These are phyloP conservation scores for Citrus cavaleriei DNA, from an alignment of 345 rosid species.

Conservation along the genomic window DNA sequence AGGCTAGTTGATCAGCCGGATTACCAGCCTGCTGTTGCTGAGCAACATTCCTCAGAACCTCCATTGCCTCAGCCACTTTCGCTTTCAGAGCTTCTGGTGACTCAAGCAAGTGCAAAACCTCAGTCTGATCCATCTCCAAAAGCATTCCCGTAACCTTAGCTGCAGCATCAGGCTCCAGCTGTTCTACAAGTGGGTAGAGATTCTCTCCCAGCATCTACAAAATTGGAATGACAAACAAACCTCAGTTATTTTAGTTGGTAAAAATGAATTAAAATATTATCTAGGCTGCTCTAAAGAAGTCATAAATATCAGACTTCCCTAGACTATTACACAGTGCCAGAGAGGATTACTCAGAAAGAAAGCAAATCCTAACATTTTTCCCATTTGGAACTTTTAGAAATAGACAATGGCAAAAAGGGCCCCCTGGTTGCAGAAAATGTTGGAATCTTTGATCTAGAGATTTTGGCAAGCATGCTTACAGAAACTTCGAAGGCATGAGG, in stretches of 20 bases:
- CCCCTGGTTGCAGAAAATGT: not conserved
- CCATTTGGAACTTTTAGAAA: not conserved
- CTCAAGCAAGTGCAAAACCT: conserved; percentile 89
- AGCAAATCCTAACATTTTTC: not conserved
- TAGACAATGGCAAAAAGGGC: not conserved
- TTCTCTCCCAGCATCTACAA: conserved; percentile 90
- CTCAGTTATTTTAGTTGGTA: not conserved
- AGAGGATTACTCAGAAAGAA: not conserved
- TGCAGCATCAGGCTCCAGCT: conserved; percentile 81
- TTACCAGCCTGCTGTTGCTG: conserved; percentile 64
- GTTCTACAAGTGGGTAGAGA: conserved; percentile 91
- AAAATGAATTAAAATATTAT: not conserved
- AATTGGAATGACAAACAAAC: not conserved
- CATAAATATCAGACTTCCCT: not conserved
- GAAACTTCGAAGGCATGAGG: not conserved
- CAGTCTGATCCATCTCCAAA: conserved; percentile 95
- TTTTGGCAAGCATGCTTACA: not conserved
- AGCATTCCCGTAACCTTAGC: conserved; percentile 98
- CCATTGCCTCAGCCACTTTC: conserved; percentile 95
- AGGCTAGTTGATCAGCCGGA: conserved; percentile 64
- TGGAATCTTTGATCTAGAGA: not conserved
- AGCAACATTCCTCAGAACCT: conserved; percentile 78
- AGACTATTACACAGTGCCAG: no score
- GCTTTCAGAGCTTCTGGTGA: conserved; percentile 88
- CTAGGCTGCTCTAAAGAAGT: not conserved